These are phyloP conservation scores for Thalia dealbata DNA, from an alignment of 176 grass and related monocot genomes.

Conservation along the genomic window DNA sequence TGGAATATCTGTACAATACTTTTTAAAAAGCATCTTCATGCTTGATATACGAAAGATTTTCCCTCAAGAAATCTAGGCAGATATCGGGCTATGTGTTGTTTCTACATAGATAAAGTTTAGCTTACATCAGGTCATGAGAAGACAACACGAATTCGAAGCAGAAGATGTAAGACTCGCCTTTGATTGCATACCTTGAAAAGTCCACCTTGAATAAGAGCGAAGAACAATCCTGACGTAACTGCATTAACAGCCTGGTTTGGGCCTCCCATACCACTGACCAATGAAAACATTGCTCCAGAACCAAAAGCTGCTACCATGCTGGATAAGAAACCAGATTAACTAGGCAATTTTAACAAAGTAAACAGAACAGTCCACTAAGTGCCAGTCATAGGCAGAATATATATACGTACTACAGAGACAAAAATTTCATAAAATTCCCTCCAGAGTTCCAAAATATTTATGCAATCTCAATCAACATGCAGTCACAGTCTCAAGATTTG, in stretches of 20 bases:
- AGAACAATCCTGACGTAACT: constrained; percentile 35
- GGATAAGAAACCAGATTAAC: constrained; percentile 27
- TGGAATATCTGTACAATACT: too few species aligned
- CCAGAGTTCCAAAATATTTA: too few species aligned
- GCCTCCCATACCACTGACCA: constrained; percentile 82
- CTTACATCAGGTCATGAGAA: neutral
- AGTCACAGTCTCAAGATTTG: neutral
- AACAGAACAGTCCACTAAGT: neutral
- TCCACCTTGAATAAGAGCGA: constrained; percentile 79
- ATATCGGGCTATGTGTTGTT: neutral
- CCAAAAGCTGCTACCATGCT: constrained; percentile 89
- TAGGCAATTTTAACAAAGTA: neutral
- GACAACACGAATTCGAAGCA: too few species aligned
- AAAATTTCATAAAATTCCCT: neutral
- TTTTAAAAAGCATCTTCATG: too few species aligned
- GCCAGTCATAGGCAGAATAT: constrained; percentile 1
- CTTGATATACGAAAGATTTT: too few species aligned
- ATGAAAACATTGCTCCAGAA: constrained; percentile 78
- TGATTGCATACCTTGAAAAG: constrained; percentile 65
- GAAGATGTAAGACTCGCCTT: neutral
- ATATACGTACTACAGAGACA: constrained; percentile 3
- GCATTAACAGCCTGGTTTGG: constrained; percentile 49
- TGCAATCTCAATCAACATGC: too few species aligned
- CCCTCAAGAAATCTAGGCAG: neutral
- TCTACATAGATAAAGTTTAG: neutral